A percentile compares a stretch with the other conserved stretches of the same genome.
These are phyloP conservation scores for Hypocreales sp. DNA, from an alignment of 2,329 filamentous ascomycete species.

Conservation along the genomic window DNA sequence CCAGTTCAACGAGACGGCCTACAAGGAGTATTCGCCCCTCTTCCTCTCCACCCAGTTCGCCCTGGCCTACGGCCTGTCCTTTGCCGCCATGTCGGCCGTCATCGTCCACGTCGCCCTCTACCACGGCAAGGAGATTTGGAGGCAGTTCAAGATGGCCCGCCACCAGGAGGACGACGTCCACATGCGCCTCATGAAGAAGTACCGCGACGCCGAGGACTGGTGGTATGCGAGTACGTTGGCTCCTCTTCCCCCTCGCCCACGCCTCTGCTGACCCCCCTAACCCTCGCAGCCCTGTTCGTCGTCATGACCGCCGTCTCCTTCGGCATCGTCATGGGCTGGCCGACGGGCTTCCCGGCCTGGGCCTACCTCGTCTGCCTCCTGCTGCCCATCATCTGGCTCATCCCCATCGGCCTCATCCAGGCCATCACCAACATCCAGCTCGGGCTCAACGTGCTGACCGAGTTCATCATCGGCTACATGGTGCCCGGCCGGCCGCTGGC, in stretches of 20 bases:
- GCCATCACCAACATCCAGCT: conserved; percentile 47
- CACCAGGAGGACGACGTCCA: conserved; percentile 42
- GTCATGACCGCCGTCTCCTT: conserved; percentile 40
- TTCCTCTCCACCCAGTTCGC: conserved; percentile 49
- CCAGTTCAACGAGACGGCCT: conserved; percentile 44
- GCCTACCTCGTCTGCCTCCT: conserved; percentile 40
- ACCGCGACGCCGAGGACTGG: conserved; percentile 42
- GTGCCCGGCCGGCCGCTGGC: conserved; percentile 53
- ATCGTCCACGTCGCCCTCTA: conserved; percentile 40
- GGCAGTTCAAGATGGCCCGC: conserved; percentile 37
- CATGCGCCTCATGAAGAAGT: conserved; percentile 47
- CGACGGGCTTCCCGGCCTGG: conserved; percentile 42
- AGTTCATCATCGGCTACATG: conserved; percentile 60
- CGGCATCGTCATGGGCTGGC: conserved; percentile 37
- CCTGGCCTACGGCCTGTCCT: conserved; percentile 45
- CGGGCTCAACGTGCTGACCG: conserved; percentile 56
- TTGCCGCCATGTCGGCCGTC: conserved; percentile 50
- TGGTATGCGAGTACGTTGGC: conserved; percentile 38
- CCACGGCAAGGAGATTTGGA: conserved; percentile 38
- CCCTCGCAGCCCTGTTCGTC: conserved; percentile 26
- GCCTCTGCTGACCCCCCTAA: conserved; percentile 1
- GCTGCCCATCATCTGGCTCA: conserved; percentile 41
- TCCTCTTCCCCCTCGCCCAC: conserved; percentile 12
- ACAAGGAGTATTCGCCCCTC: conserved; percentile 48
- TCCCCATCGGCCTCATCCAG: conserved; percentile 46